A percentile compares a stretch with the other conserved stretches of the same genome.
These are phyloP conservation scores for Fusarium pilosicola DNA, from an alignment of 2,329 filamentous ascomycete genomes.

Conservation along the genomic window DNA sequence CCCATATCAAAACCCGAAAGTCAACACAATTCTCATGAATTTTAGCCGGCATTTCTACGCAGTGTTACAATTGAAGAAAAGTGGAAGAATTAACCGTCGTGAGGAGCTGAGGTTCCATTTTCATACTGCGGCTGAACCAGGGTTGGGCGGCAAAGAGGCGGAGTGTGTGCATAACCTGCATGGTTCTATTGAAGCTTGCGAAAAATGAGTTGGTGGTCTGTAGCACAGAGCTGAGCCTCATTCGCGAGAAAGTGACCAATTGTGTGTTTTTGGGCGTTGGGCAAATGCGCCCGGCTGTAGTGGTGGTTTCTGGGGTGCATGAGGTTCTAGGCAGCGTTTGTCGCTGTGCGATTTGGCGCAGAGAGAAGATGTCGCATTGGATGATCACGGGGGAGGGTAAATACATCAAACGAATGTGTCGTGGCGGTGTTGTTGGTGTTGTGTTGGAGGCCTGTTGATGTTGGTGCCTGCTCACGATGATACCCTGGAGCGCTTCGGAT, in stretches of 20 bases:
- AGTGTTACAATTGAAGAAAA: not conserved
- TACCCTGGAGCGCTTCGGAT: not conserved
- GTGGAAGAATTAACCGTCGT: not conserved
- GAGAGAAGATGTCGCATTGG: not conserved
- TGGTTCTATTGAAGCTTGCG: not conserved
- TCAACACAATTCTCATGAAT: not conserved
- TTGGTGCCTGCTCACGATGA: not conserved
- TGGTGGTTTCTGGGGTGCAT: not conserved
- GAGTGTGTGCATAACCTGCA: not conserved
- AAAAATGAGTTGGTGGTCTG: not conserved
- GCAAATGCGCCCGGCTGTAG: not conserved
- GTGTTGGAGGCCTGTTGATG: not conserved
- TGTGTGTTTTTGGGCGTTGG: not conserved
- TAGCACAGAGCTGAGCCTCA: not conserved
- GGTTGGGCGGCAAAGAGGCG: constrained; percentile 1
- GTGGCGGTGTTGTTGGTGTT: not conserved
- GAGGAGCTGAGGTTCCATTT: not conserved
- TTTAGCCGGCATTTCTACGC: not conserved
- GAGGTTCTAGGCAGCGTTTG: not conserved
- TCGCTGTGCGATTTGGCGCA: not conserved
- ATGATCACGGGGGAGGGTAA: not conserved
- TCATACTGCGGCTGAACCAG: constrained; percentile 11
- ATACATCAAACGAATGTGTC: not conserved
- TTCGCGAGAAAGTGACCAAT: not conserved
- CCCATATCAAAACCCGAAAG: constrained; percentile 12